Conservation (phyloP, 352 stramenopile genomes). For the Phytopythium cucurbitacearum region DNA sequence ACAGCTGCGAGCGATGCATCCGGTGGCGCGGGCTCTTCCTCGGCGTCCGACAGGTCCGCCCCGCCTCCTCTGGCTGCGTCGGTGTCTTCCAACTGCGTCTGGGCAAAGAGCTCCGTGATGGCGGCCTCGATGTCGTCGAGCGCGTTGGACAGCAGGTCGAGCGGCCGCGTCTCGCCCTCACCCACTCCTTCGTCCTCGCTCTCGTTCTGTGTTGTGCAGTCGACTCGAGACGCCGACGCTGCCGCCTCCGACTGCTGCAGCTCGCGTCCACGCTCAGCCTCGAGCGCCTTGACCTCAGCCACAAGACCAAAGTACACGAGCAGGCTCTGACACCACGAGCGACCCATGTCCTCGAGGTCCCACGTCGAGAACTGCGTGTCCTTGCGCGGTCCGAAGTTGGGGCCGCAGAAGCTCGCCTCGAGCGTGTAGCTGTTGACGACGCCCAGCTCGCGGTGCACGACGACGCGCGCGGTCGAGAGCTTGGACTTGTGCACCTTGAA, state of each 20-base stretch:
- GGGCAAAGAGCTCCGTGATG: slow-evolving; percentile 49
- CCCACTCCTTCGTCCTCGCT: slow-evolving; percentile 8
- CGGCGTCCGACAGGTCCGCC: slow-evolving; percentile 61
- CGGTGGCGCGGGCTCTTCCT: slow-evolving; percentile 47
- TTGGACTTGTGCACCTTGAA: slow-evolving; percentile 91
- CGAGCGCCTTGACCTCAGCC: slow-evolving; percentile 33
- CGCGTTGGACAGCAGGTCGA: slow-evolving; percentile 16
- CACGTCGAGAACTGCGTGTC: slow-evolving; percentile 75
- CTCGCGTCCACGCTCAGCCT: slow-evolving; percentile 12
- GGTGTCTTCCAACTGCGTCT: slow-evolving; percentile 15
- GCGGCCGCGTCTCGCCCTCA: too few species aligned
- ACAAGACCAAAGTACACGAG: slow-evolving; percentile 71
- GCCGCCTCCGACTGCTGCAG: slow-evolving; percentile 5
- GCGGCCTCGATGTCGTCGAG: slow-evolving; percentile 60
- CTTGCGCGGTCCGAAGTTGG: slow-evolving; percentile 60
- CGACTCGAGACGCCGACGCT: neutral
- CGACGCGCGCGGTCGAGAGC: slow-evolving; percentile 85
- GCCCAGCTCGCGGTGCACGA: slow-evolving; percentile 84
- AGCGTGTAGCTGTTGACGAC: slow-evolving; percentile 88
- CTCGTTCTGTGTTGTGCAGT: neutral
- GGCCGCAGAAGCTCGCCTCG: slow-evolving; percentile 88
- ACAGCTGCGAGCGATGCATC: slow-evolving; percentile 1
- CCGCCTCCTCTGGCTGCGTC: slow-evolving; percentile 11
- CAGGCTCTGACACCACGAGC: slow-evolving; percentile 68
- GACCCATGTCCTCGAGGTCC: slow-evolving; percentile 75